Percentiles rank a stretch among this genome's conserved stretches.
These are phyloP conservation scores for Penicillium sp. DNA, from an alignment of 2,329 filamentous ascomycete species.

Conservation along the genomic window DNA sequence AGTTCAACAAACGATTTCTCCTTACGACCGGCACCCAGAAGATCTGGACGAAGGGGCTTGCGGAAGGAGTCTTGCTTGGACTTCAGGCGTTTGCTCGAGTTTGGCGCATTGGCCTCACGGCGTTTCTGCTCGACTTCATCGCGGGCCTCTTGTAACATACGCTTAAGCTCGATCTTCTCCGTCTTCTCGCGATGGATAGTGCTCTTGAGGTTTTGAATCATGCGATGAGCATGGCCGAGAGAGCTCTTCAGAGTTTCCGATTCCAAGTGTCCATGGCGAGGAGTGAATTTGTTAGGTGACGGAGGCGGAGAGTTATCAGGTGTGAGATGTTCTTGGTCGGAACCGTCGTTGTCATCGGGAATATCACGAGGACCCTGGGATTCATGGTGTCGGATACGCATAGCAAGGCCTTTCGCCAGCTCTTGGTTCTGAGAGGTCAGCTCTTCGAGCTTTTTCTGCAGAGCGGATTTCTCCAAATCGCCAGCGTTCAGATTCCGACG, in stretches of 20 bases:
- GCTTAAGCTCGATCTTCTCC: conserved; percentile 92
- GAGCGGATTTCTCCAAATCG: conserved; percentile 72
- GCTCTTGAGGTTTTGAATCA: conserved; percentile 92
- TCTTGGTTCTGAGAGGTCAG: conserved; percentile 86
- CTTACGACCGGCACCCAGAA: conserved; percentile 71
- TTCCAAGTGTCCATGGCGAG: conserved; percentile 87
- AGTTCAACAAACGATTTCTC: conserved; percentile 74
- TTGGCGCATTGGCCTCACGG: conserved; percentile 49
- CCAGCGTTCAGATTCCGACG: conserved; percentile 75
- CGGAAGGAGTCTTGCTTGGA: conserved; percentile 68
- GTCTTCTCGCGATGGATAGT: conserved; percentile 98
- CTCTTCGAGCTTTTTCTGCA: conserved; percentile 86
- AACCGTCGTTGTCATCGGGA: conserved; percentile 64
- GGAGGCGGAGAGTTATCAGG: conserved; percentile 88
- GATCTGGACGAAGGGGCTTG: conserved; percentile 70
- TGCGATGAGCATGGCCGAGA: conserved; percentile 88
- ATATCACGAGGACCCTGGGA: conserved; percentile 58
- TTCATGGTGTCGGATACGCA: conserved; percentile 67
- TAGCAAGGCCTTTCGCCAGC: conserved; percentile 77
- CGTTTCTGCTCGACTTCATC: conserved; percentile 79
- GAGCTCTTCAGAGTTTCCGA: conserved; percentile 94
- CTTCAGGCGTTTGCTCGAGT: conserved; percentile 56
- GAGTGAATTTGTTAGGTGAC: conserved; percentile 87
- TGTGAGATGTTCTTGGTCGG: conserved; percentile 66
- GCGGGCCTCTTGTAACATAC: conserved; percentile 89